Percentiles rank a stretch among this genome's conserved stretches.
Conservation (phyloP, 2,329 filamentous ascomycete species). For the Hymenoscyphus scutula region DNA sequence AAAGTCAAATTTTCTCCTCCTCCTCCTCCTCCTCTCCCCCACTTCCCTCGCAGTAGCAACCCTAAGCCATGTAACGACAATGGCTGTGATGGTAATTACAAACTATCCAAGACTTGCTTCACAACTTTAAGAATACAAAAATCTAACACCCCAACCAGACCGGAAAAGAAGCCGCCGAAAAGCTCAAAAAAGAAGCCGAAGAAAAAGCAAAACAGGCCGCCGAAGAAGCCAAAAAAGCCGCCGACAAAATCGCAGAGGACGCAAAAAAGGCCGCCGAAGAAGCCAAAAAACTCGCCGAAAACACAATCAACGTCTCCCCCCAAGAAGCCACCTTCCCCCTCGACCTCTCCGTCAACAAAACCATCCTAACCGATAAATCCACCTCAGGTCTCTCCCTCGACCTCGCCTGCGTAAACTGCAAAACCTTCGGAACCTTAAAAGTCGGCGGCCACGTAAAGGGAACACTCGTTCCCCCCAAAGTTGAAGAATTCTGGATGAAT, state of each 20-base stretch:
- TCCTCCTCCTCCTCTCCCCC: no score
- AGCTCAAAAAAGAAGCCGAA: no score
- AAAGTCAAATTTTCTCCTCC: no score
- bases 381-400: constrained; percentile 3
- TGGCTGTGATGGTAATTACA: no score
- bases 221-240: not conserved
- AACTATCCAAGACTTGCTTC: no score
- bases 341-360: constrained; percentile 2
- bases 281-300: not conserved
- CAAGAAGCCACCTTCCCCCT: not conserved
- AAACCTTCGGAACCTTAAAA: not conserved
- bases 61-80: no score
- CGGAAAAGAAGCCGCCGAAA: no score
- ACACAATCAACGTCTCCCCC: not conserved
- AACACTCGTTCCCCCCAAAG: not conserved
- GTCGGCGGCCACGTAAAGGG: constrained; percentile 5
- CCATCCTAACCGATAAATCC: not conserved
- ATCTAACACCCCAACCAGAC: no score
- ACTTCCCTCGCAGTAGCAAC: no score
- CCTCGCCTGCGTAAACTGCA: not conserved
- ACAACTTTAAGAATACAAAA: no score
- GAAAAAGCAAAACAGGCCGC: no score
- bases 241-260: not conserved
- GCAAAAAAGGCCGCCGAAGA: not conserved
- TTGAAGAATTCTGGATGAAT: constrained; percentile 4